Evolutionary conservation across 2,329 filamentous ascomycete genomes (phyloP), one percentile per base, ranked within the genome.

Genomic region (Apiospora kogelbergensis): DNA sequence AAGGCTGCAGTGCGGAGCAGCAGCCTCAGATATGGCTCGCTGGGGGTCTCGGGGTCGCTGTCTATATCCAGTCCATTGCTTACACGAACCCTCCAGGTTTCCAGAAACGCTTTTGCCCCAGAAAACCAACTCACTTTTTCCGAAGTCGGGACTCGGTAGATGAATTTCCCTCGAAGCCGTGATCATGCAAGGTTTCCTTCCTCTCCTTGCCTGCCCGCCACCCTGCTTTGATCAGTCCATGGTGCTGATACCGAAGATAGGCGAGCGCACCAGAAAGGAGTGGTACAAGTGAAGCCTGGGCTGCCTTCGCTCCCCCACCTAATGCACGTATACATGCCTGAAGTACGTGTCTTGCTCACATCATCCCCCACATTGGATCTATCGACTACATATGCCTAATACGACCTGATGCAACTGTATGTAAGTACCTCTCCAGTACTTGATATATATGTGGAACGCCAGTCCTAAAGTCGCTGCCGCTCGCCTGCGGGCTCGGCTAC

Each of bases 291-390:
- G 40, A 53, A 30, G 48, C 48, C 46, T 2, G 46, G 24, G 46
- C 13, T 30, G 3, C 17, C 6, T 33, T 33, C 26, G 26, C 26
- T 26, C 26, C 48, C 26, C 48, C 26, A 33, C 48, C 30, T 37
- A 60, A 17, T 33, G 30, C 48, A 20, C 26, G 26, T 26, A n/a
- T 60, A 60, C 2, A 6, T 60, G 24, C 46, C 45, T 48, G 6
- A 24, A 26, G 20, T 37, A n/a, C 30, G n/a, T n/a, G 17, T 6
- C 53, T 37, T 60, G 53, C 53, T 60, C 30, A n/a, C 26, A n/a
- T 60, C 30, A 13, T 15, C 53, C 53, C 53, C 53, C 53, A 60
- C 53, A n/a, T 30, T 60, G 53, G 53, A 60, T 60, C 53, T 60
- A 53, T 53, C 24, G 6, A 30, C 48, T 30, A 60, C 53, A 37